Evolutionary conservation across 2,329 filamentous ascomycete species (phyloP).

Genomic region (Cytospora schulzeri): DNA sequence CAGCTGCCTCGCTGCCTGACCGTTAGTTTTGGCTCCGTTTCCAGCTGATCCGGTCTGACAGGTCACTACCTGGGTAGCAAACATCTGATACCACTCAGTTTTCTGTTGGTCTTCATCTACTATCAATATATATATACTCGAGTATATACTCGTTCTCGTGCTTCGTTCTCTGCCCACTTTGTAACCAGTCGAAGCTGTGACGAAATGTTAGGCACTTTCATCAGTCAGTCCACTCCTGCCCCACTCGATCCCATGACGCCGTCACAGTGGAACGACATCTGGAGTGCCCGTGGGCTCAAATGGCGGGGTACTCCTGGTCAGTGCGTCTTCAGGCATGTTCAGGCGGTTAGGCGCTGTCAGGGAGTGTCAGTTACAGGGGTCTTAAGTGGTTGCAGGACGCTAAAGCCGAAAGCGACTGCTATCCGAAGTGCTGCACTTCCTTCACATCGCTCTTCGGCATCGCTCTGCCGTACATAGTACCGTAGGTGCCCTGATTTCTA

Average conservation of each 20-base stretch:
- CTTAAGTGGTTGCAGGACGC: conserved; percentile 22
- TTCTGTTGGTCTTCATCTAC: neutral
- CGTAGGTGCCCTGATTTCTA: neutral
- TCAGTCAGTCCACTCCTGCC: neutral
- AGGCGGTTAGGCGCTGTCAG: neutral
- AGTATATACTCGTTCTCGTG: neutral
- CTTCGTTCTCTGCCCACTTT: neutral
- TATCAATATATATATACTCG: neutral
- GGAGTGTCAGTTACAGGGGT: conserved; percentile 7
- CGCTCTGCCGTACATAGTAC: neutral
- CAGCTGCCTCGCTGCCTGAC: conserved; percentile 10
- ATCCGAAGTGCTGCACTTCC: conserved; percentile 7
- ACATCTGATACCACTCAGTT: neutral
- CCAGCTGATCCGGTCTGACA: neutral
- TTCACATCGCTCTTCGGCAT: neutral
- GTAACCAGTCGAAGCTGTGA: neutral
- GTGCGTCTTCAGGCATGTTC: neutral
- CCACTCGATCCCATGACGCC: conserved; percentile 1
- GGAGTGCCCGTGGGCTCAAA: neutral
- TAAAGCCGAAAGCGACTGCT: conserved; percentile 7
- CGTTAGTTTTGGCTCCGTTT: neutral
- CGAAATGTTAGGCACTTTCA: neutral
- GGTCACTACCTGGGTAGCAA: too few species aligned
- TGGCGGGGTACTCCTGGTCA: neutral
- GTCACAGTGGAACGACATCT: neutral